phyloP scores from a whole-genome alignment of 2,329 filamentous ascomycete genomes.

The Chaetothyriales sp. region DNA sequence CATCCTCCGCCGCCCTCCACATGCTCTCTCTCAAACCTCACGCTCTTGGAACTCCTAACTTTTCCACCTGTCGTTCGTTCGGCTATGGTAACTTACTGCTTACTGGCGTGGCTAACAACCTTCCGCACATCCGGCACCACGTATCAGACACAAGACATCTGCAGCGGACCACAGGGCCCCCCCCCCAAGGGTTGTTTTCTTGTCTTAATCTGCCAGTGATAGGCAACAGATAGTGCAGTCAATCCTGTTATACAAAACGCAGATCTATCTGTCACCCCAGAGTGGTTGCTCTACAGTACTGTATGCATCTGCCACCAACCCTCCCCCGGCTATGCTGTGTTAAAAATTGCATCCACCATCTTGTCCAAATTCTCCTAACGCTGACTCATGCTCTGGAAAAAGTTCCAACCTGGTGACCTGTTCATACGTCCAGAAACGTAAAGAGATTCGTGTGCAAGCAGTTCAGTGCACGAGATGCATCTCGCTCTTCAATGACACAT shows the following conservation, averaged over 20 bases:
- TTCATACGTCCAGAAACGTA: slow-evolving; percentile 64
- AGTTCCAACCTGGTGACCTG: not conserved
- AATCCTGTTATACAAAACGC: not conserved
- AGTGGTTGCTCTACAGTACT: not conserved
- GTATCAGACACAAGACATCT: not conserved
- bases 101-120: not conserved
- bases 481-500: slow-evolving; percentile 82
- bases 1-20: no score
- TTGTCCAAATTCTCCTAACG: not conserved
- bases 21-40: no score
- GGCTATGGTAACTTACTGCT: no score
- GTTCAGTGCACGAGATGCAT: slow-evolving; percentile 86
- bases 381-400: not conserved
- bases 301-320: not conserved
- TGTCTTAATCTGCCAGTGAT: not conserved
- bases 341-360: not conserved
- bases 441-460: slow-evolving; percentile 94
- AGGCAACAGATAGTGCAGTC: not conserved
- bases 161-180: no score
- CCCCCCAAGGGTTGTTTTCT: not conserved
- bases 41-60: not conserved
- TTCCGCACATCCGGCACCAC: not conserved
- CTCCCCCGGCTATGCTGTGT: not conserved
- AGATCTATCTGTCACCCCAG: not conserved
- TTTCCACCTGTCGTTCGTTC: not conserved